Conservation (phyloP, 2,329 filamentous ascomycete genomes). For the Macrophomina tecta region DNA sequence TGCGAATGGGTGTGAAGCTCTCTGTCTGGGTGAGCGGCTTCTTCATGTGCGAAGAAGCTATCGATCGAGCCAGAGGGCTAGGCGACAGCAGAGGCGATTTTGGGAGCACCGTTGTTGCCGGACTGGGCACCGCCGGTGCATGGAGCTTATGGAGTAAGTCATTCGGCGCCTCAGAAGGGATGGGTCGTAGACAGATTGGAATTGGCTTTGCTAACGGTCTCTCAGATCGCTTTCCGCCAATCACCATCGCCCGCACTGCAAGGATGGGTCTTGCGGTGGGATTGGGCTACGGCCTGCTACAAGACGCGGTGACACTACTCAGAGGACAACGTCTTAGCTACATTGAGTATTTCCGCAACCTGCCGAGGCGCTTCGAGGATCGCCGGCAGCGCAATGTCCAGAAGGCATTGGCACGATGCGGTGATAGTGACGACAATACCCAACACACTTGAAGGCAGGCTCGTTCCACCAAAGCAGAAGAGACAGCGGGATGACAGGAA, state of each 20-base stretch:
- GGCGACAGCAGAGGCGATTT: constrained; percentile 64
- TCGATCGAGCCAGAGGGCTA: constrained; percentile 67
- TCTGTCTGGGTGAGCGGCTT: constrained; percentile 77
- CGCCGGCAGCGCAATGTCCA: constrained; percentile 11
- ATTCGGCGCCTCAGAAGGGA: no score
- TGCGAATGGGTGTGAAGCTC: constrained; percentile 74
- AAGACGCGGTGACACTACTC: constrained; percentile 73
- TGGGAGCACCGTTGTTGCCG: constrained; percentile 80
- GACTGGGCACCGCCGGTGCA: constrained; percentile 79
- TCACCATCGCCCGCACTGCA: constrained; percentile 67
- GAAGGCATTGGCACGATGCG: constrained; percentile 12
- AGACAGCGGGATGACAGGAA: neutral
- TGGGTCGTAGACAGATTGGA: neutral
- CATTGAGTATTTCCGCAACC: constrained; percentile 61
- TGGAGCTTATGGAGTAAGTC: constrained; percentile 85
- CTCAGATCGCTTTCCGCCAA: constrained; percentile 79
- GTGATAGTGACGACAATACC: neutral
- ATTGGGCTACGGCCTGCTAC: constrained; percentile 77
- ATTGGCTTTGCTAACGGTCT: neutral
- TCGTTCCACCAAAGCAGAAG: neutral
- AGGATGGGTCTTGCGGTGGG: constrained; percentile 81
- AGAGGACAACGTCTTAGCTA: constrained; percentile 78
- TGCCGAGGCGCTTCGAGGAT: constrained; percentile 7
- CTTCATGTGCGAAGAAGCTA: constrained; percentile 81
- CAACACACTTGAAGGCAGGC: neutral